Evolutionary conservation across 176 grass and related monocot genomes (phyloP).

Genomic region (Oryza meridionalis): DNA sequence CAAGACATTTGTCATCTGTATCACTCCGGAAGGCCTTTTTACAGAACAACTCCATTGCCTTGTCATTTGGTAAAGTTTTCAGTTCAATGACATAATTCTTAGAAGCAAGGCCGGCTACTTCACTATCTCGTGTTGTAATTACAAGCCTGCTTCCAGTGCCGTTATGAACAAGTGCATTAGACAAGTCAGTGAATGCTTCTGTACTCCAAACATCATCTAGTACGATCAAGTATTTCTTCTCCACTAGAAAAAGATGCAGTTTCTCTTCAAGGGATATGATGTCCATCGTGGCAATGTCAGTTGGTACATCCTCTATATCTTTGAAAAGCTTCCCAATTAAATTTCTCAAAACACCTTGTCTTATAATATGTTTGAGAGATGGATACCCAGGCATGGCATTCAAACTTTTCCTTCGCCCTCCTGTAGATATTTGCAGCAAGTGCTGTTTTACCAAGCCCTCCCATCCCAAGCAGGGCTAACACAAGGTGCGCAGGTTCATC

Average conservation of each 20-base stretch:
- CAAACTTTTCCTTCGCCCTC: background rate
- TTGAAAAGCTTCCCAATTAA: background rate
- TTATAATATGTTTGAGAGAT: background rate
- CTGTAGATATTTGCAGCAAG: conserved; percentile 16
- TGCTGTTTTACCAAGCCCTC: conserved; percentile 18
- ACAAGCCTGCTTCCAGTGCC: background rate
- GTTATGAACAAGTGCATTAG: background rate
- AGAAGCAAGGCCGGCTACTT: background rate
- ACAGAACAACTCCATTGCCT: background rate
- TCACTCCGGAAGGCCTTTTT: background rate
- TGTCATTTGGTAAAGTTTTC: background rate
- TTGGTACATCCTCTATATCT: background rate
- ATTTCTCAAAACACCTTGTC: background rate
- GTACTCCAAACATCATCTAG: conserved; percentile 9
- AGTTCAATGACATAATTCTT: background rate
- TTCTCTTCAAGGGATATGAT: background rate
- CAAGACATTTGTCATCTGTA: background rate
- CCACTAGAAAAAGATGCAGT: background rate
- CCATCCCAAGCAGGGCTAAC: background rate
- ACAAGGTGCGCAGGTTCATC: background rate
- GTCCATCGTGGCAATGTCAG: background rate
- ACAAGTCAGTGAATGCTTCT: background rate
- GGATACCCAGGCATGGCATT: conserved; percentile 6
- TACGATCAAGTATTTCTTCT: background rate
- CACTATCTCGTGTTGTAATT: background rate